Evolutionary conservation across 2,329 filamentous ascomycete species (phyloP), one percentile per base, ranked within the genome.

Genomic region (Neonectria neomacrospora): DNA sequence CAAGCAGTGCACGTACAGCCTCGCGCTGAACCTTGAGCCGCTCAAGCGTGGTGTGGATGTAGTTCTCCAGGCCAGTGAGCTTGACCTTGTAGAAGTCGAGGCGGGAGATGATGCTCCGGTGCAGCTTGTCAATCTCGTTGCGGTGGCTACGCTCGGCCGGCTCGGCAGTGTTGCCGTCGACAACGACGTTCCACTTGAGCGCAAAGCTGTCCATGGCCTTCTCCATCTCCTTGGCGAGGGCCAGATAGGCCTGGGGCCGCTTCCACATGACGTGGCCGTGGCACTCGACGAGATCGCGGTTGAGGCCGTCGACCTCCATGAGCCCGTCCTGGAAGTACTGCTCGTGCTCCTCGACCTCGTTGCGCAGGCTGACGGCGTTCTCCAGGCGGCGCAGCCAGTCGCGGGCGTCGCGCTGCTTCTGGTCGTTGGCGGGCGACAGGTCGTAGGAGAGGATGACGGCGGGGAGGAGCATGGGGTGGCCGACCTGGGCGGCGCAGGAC

Each of bases 191-290:
- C 71, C 68, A 75, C 63, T 63, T 68, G 5, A 70, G 61, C 65
- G 73, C 76, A 68, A 85, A 87, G 37, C 74, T 74, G 7, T 72
- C 73, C 82, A 88, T 83, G 23, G 82, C 81, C 56, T 74, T 74
- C 63, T 81, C 78, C 71, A 88, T 81, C 68, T 84, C 82, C 32
- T 75, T 76, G 55, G 83, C 77, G 55, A 88, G 83, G 56, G 85
- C 83, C 72, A 83, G 75, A 70, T 88, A 90, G 1, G 88, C 86
- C 75, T 88, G 85, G 1, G 87, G 87, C 34, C 87, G 80, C 75
- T 88, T 88, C 86, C 86, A 89, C 66, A 89, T 79, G 30, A 88
- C 86, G 69, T 87, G 85, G 1, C 83, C 82, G 71, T 89, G 86
- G 68, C 87, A 90, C 77, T 90, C 87, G 65, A 89, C 87, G 47